Evolutionary conservation across 1,139 yeast genomes (phyloP), one percentile per base, ranked within the genome.

Genomic region (Geotrichum carabidarum): DNA sequence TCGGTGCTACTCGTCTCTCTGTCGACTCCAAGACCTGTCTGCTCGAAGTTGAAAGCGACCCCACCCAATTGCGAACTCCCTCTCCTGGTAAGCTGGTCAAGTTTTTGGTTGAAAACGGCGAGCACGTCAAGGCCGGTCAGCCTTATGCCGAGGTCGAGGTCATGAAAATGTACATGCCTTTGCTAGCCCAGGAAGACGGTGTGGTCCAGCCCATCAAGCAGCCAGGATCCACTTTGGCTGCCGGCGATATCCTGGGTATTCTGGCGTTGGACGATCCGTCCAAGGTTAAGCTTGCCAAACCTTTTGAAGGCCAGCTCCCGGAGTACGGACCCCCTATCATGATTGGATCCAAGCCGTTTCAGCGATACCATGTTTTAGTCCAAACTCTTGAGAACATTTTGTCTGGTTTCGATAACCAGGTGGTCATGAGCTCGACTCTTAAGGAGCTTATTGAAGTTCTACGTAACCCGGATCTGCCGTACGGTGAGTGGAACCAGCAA

Each of bases 81-180:
- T 91, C 98, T 45, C 99, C 99, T 54, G 99, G 99, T 78, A 93
- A 94, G 74, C 81, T 93, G 64, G 95, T 91, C 58, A 89, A 89
- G 70, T 94, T 83, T 71, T 78, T 93, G 65, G 95, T 93, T 59
- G 98, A 93, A 68, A 86, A 86, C 65, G 99, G 99, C 62, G 99
- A 93, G 62, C 98, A 91, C 66, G 82, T 93, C 64, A 75, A 74
- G 59, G 84, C 95, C 58, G 99, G 99, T 58, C 96, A 93, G 74
- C 83, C 97, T 46, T 94, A 82, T 67, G 99, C 99, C 47, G 99
- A 93, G 75, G 96, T 93, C 57, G 99, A 93, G 76, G 99, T 93
- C 63, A 93, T 93, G 99, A 93, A 93, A 74, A 91, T 91, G 98
- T 70, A 70, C 61, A 71, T 72, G 75, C 75, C 75, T 35, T 53